Conservation (phyloP, 108 stramenopile genomes). For the Cyclotella atomus region DNA sequence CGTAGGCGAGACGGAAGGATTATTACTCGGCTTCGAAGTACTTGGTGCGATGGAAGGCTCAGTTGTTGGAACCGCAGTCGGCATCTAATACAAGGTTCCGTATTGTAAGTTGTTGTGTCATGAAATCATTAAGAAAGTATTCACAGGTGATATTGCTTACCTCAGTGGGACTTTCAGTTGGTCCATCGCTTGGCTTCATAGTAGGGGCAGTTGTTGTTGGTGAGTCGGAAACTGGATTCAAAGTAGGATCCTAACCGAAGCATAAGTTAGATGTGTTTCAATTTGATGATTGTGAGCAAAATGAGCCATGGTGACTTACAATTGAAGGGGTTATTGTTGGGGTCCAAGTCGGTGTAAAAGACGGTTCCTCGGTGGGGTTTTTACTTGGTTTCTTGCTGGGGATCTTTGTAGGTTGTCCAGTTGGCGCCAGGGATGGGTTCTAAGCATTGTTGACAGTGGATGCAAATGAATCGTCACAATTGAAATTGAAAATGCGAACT, state of each 20-base stretch:
- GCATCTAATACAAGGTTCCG: not conserved
- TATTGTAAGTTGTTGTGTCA: not conserved
- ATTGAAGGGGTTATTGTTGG: not conserved
- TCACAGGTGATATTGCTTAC: not conserved
- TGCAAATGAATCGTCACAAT: too few species aligned
- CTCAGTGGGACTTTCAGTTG: not conserved
- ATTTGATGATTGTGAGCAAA: not conserved
- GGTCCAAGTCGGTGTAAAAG: slow-evolving; percentile 1
- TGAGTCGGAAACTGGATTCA: not conserved
- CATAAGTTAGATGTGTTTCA: not conserved
- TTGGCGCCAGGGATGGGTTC: not conserved
- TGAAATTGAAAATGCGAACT: too few species aligned
- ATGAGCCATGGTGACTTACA: not conserved
- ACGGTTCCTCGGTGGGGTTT: not conserved
- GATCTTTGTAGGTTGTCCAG: not conserved
- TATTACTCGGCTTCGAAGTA: not conserved
- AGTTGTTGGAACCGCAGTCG: not conserved
- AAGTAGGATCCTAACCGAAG: not conserved
- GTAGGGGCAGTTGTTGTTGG: not conserved
- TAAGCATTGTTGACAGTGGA: not conserved
- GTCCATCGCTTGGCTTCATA: not conserved
- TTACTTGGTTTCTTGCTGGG: not conserved
- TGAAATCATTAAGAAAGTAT: not conserved
- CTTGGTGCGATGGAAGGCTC: not conserved
- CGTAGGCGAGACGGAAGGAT: not conserved